Conservation (phyloP, 2,329 filamentous ascomycete species). For the Neofusicoccum cordaticola region DNA sequence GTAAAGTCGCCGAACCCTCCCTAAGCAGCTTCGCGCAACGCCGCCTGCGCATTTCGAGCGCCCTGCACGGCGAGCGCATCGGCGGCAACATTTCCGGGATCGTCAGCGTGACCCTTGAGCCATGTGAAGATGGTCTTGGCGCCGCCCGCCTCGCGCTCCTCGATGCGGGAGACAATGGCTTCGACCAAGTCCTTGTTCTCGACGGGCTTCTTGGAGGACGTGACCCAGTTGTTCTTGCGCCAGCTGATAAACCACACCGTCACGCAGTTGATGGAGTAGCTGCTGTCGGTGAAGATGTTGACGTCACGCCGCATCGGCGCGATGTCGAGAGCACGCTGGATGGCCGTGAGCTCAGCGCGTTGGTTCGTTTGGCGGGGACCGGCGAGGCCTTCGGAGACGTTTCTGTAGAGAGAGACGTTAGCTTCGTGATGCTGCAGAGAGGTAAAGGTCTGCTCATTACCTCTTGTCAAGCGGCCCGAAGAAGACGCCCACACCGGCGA, state of each 20-base stretch:
- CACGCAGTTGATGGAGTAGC: conserved; percentile 86
- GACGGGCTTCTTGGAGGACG: conserved; percentile 65
- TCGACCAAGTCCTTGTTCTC: conserved; percentile 85
- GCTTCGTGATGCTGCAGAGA: conserved; percentile 7
- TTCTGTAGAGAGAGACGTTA: conserved; percentile 42
- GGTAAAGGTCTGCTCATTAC: conserved; percentile 36
- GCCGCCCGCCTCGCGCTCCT: conserved; percentile 59
- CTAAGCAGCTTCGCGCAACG: not conserved
- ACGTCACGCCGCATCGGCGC: conserved; percentile 66
- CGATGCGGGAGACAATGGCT: conserved; percentile 67
- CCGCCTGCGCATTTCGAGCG: conserved; percentile 44
- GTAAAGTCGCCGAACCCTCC: not conserved
- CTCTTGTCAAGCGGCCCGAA: conserved; percentile 59
- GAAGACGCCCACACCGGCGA: conserved; percentile 62
- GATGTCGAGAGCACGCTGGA: conserved; percentile 77
- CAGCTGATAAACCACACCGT: conserved; percentile 80
- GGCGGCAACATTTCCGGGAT: conserved; percentile 75
- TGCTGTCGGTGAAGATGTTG: conserved; percentile 82
- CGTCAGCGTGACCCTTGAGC: conserved; percentile 80
- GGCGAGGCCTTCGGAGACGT: conserved; percentile 71
- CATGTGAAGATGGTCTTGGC: conserved; percentile 72
- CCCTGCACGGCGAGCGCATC: conserved; percentile 73
- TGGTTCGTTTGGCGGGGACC: conserved; percentile 83
- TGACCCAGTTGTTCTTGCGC: conserved; percentile 75
- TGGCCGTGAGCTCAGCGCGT: conserved; percentile 88